Percentiles rank a stretch among this genome's conserved stretches.
Evolutionary conservation across 106 monocot genomes (phyloP).

Genomic region (Dioscorea alata): DNA sequence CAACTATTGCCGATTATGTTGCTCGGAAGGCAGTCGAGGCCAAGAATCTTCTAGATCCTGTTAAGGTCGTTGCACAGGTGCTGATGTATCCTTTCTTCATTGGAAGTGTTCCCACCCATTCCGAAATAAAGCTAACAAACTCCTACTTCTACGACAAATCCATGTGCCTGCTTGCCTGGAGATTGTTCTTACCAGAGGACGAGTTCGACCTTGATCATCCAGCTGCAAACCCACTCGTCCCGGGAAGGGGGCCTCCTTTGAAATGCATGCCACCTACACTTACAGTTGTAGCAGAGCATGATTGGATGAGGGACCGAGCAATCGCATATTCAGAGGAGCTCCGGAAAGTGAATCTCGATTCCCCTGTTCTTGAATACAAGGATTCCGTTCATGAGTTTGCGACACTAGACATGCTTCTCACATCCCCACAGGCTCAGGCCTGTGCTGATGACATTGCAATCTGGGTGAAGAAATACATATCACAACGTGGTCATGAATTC

Average conservation of each 20-base stretch:
- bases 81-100: slow-evolving; percentile 54
- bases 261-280: slow-evolving; percentile 51
- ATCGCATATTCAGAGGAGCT: slow-evolving; percentile 53
- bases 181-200: slow-evolving; percentile 36
- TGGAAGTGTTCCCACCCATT: slow-evolving; percentile 46
- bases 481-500: slow-evolving; percentile 41
- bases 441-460: slow-evolving; percentile 52
- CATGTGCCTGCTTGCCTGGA: slow-evolving; percentile 49
- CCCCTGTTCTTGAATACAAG: slow-evolving; percentile 51
- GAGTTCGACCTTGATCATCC: slow-evolving; percentile 52
- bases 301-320: slow-evolving; percentile 58
- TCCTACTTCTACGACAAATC: slow-evolving; percentile 54
- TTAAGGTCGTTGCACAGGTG: slow-evolving; percentile 45
- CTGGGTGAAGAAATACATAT: slow-evolving; percentile 59
- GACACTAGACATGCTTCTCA: slow-evolving; percentile 39
- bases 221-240: slow-evolving; percentile 44
- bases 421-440: slow-evolving; percentile 46
- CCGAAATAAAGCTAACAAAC: slow-evolving; percentile 42
- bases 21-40: slow-evolving; percentile 44
- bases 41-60: slow-evolving; percentile 34
- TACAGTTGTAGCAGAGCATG: slow-evolving; percentile 52
- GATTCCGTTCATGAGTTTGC: slow-evolving; percentile 56
- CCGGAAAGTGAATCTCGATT: slow-evolving; percentile 44
- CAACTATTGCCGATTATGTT: slow-evolving; percentile 46
- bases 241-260: slow-evolving; percentile 30